Percentiles rank a stretch among this genome's conserved stretches.
Evolutionary conservation across 805 yeast species (phyloP).

Genomic region (Millerozyma miso): DNA sequence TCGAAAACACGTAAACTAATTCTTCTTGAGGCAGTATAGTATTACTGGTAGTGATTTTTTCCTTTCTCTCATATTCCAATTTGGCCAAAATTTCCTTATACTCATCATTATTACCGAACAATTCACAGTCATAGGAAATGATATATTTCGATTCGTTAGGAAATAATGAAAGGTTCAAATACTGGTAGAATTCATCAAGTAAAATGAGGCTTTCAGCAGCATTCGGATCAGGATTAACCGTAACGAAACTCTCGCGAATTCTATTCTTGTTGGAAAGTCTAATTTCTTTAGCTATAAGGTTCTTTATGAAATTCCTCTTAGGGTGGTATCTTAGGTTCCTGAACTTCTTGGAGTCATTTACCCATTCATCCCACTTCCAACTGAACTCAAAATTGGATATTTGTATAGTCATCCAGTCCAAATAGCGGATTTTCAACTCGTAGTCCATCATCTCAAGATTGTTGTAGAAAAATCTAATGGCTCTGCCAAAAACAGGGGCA

Average conservation of each 20-base stretch:
- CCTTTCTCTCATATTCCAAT: conserved; percentile 19
- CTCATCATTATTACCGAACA: conserved; percentile 31
- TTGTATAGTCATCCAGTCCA: conserved; percentile 92
- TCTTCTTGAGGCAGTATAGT: conserved; percentile 35
- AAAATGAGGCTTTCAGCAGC: conserved; percentile 27
- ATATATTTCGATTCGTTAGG: conserved; percentile 25
- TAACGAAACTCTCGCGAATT: conserved; percentile 61
- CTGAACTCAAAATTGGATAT: conserved; percentile 90
- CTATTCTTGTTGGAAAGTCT: conserved; percentile 73
- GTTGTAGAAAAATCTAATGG: conserved; percentile 75
- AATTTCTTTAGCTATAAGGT: conserved; percentile 78
- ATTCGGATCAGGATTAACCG: conserved; percentile 24
- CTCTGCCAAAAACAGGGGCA: conserved; percentile 93
- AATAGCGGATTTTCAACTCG: conserved; percentile 65
- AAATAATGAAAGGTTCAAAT: conserved; percentile 33
- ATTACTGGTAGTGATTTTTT: conserved; percentile 10
- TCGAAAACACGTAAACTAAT: conserved; percentile 31
- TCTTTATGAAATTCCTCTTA: conserved; percentile 64
- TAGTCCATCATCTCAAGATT: conserved; percentile 66
- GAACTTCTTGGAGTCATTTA: conserved; percentile 46
- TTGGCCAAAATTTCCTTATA: conserved; percentile 22
- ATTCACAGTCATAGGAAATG: conserved; percentile 29
- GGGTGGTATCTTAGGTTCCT: conserved; percentile 60
- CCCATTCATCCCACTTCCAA: conserved; percentile 99
- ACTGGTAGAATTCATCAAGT: conserved; percentile 36